Evolutionary conservation across 345 rosid species (phyloP).

Genomic region (Brassica juncea): DNA sequence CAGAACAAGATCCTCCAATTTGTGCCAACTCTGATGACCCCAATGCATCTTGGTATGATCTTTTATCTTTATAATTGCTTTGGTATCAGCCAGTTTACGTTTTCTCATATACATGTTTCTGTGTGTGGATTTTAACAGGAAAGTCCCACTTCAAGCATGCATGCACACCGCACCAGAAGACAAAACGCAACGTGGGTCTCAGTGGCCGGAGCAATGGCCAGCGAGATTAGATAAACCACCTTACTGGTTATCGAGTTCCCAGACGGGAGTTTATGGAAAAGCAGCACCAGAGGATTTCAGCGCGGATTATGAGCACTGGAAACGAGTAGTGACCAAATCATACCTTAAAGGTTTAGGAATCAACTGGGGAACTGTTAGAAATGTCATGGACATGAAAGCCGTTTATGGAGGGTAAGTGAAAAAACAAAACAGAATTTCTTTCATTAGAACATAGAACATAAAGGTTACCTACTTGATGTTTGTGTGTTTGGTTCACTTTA

Average conservation of each 20-base stretch:
- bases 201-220: constrained; percentile 97
- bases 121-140: constrained; percentile 51
- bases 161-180: constrained; percentile 78
- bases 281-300: constrained; percentile 85
- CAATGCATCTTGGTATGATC: constrained; percentile 85
- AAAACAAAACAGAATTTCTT: not conserved
- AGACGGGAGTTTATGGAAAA: constrained; percentile 91
- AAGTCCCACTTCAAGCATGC: constrained; percentile 85
- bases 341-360: constrained; percentile 83
- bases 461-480: not conserved
- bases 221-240: constrained; percentile 78
- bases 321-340: constrained; percentile 78
- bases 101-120: constrained; percentile 15
- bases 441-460: not conserved
- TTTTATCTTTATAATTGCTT: not conserved
- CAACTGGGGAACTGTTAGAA: constrained; percentile 81
- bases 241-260: constrained; percentile 78
- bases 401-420: constrained; percentile 96
- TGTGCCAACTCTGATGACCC: constrained; percentile 84
- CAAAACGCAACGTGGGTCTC: constrained; percentile 70
- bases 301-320: constrained; percentile 84
- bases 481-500: constrained; percentile 26
- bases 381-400: constrained; percentile 97
- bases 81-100: not conserved
- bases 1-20: constrained; percentile 69